phyloP scores from a whole-genome alignment of 2,329 filamentous ascomycete genomes.

The Dactylonectria macrodidyma region DNA sequence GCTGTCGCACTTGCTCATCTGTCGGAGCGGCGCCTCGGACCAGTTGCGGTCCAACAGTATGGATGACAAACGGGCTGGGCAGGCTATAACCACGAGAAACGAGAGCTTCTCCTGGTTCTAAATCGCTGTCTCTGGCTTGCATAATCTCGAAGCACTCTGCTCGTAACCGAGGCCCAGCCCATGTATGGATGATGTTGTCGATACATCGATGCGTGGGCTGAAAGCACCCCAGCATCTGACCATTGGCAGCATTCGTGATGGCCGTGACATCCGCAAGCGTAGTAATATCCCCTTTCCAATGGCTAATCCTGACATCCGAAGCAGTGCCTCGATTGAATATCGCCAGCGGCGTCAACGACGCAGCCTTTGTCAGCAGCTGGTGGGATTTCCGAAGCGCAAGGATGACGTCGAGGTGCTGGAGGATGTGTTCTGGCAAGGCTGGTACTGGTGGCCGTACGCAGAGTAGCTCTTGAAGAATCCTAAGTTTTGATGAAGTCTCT shows the following conservation, averaged over 20 bases:
- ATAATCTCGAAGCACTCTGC: constrained; percentile 38
- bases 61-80: constrained; percentile 29
- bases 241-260: constrained; percentile 44
- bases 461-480: constrained; percentile 31
- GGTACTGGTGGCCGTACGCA: constrained; percentile 38
- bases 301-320: constrained; percentile 6
- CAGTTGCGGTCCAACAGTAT: constrained; percentile 39
- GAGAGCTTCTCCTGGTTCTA: constrained; percentile 32
- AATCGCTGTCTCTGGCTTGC: not conserved
- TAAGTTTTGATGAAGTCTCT: constrained; percentile 32
- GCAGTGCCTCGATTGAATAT: not conserved
- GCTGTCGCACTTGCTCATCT: not conserved
- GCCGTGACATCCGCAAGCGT: constrained; percentile 32
- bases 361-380: constrained; percentile 11
- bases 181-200: constrained; percentile 43
- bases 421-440: constrained; percentile 13
- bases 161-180: constrained; percentile 39
- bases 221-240: constrained; percentile 41
- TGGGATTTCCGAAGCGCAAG: constrained; percentile 22
- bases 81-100: constrained; percentile 34
- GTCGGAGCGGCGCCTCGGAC: constrained; percentile 20
- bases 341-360: not conserved
- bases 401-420: constrained; percentile 33
- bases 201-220: constrained; percentile 43
- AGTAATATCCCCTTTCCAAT: constrained; percentile 44